Evolutionary conservation across 805 yeast genomes (phyloP).

Genomic region (Kodamaea nitidulidarum): DNA sequence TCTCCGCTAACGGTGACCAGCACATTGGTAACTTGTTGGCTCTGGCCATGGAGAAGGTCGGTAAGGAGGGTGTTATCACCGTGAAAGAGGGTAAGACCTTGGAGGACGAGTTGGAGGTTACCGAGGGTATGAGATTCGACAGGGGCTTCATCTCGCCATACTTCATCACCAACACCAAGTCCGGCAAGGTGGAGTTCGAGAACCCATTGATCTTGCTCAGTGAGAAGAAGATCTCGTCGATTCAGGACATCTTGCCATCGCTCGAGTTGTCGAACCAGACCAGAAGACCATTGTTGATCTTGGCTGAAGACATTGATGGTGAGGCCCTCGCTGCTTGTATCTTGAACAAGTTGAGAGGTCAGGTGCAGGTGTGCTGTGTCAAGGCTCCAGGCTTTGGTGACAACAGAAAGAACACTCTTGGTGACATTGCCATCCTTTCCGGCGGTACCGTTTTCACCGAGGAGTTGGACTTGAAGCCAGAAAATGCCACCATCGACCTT

Average conservation of each 20-base stretch:
- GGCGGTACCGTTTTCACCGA: conserved; percentile 93
- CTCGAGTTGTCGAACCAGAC: conserved; percentile 88
- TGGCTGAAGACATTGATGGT: conserved; percentile 96
- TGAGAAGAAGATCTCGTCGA: conserved; percentile 88
- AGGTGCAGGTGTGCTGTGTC: conserved; percentile 94
- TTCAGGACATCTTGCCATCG: conserved; percentile 89
- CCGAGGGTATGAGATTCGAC: conserved; percentile 97
- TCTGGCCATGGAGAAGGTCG: conserved; percentile 96
- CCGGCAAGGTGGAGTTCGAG: conserved; percentile 91
- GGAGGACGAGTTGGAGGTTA: conserved; percentile 93
- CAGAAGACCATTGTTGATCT: conserved; percentile 87
- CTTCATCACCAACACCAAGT: conserved; percentile 90
- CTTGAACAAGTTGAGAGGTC: conserved; percentile 95
- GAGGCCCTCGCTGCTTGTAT: conserved; percentile 98
- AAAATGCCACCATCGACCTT: conserved; percentile 83
- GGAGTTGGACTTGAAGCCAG: conserved; percentile 93
- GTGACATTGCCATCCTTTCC: conserved; percentile 90
- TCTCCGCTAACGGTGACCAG: conserved; percentile 92
- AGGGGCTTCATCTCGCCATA: conserved; percentile 97
- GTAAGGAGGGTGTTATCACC: conserved; percentile 98
- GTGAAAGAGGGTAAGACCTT: conserved; percentile 96
- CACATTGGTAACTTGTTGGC: conserved; percentile 92
- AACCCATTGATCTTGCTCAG: conserved; percentile 84
- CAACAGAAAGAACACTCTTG: conserved; percentile 93
- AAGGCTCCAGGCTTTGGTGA: conserved; percentile 99